These are phyloP conservation scores for Neoarthrinium moseri DNA, from an alignment of 2,329 filamentous ascomycete species.

Conservation along the genomic window DNA sequence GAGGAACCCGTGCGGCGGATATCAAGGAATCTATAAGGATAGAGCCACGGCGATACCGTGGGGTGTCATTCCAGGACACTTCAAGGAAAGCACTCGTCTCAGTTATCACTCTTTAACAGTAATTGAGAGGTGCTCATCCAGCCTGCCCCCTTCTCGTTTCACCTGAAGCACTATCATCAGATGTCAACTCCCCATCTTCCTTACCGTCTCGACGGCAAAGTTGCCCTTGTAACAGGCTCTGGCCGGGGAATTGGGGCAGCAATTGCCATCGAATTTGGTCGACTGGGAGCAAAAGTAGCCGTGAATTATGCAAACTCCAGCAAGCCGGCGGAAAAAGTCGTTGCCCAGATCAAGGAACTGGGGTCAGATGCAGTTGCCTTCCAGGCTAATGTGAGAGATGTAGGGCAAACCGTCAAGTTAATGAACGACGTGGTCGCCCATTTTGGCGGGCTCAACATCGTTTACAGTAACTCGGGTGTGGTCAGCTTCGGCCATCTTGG, in stretches of 20 bases:
- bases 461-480: constrained; percentile 60
- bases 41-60: too few species aligned
- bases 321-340: constrained; percentile 20
- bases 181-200: constrained; percentile 10
- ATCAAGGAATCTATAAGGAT: too few species aligned
- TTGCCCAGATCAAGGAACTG: constrained; percentile 19
- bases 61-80: too few species aligned
- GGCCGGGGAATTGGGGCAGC: constrained; percentile 60
- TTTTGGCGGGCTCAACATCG: constrained; percentile 62
- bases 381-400: constrained; percentile 30
- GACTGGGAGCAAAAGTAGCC: constrained; percentile 31
- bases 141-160: too few species aligned
- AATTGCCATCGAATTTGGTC: constrained; percentile 46
- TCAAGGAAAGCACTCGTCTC: too few species aligned
- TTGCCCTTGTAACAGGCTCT: constrained; percentile 28
- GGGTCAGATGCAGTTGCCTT: constrained; percentile 23
- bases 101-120: too few species aligned
- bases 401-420: constrained; percentile 27
- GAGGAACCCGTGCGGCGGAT: too few species aligned
- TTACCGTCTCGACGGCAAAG: constrained; percentile 14
- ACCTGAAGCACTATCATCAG: too few species aligned
- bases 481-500: constrained; percentile 59
- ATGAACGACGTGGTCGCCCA: constrained; percentile 51
- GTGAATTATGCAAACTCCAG: constrained; percentile 24
- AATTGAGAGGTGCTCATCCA: too few species aligned